phyloP scores from a whole-genome alignment of 805 yeast species.

The Suhomyces faveliae region DNA sequence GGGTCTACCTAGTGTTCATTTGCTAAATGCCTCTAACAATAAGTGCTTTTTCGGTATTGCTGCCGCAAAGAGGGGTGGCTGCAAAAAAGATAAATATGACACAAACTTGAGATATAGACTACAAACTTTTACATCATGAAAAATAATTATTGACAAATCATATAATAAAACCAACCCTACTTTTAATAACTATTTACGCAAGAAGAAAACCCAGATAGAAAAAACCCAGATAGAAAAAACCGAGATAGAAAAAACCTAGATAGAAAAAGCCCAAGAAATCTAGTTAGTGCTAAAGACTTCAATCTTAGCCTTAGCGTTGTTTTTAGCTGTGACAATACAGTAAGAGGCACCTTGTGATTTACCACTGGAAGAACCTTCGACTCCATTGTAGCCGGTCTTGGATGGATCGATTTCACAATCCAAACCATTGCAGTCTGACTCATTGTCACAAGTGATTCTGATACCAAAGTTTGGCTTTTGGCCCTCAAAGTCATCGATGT shows the following conservation, averaged over 20 bases:
- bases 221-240: neutral
- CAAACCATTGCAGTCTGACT: conserved; percentile 66
- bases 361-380: conserved; percentile 45
- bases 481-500: conserved; percentile 61
- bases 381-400: conserved; percentile 55
- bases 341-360: conserved; percentile 59
- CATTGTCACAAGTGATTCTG: conserved; percentile 70
- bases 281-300: conserved; percentile 53
- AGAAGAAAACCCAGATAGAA: neutral
- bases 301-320: conserved; percentile 62
- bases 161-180: conserved; percentile 6
- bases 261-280: conserved; percentile 1
- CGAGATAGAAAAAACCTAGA: no score
- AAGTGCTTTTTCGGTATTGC: no score
- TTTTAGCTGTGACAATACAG: conserved; percentile 78
- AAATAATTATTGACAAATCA: no score
- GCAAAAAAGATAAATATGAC: neutral
- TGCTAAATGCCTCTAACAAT: no score
- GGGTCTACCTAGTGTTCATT: no score
- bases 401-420: conserved; percentile 83
- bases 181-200: neutral
- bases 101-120: neutral
- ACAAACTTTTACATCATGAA: no score
- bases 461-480: conserved; percentile 67
- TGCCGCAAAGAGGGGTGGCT: no score